Conservation (phyloP, 2,329 filamentous ascomycete genomes). For the Sclerotinia trifoliorum region DNA sequence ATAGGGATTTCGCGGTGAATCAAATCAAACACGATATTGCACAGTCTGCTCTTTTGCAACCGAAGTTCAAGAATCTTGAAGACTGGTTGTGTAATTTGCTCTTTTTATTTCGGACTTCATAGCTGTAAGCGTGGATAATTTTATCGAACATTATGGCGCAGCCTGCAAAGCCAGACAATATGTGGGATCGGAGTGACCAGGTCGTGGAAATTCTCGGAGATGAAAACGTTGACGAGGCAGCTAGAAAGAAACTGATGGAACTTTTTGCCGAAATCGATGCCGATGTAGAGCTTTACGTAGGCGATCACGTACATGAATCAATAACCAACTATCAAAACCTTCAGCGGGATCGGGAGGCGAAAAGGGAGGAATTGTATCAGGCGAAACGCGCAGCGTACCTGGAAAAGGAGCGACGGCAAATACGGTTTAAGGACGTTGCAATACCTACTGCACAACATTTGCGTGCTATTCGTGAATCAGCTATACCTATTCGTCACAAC, state of each 20-base stretch:
- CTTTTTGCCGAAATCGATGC: neutral
- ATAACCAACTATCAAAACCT: neutral
- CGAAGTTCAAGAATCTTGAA: neutral
- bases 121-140: neutral
- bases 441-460: neutral
- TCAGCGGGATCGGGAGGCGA: neutral
- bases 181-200: neutral
- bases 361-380: neutral
- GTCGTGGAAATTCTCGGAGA: neutral
- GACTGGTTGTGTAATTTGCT: neutral
- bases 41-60: neutral
- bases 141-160: neutral
- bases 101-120: neutral
- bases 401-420: neutral
- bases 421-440: no score
- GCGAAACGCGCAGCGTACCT: neutral
- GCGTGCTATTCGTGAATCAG: neutral
- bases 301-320: neutral
- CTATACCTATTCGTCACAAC: neutral
- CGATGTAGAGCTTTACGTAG: neutral
- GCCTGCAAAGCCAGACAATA: no score
- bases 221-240: neutral
- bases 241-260: neutral
- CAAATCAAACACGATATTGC: neutral
- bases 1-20: neutral